Evolutionary conservation across 495 filamentous ascomycete genomes (phyloP).

Genomic region (Xylona heveae): DNA sequence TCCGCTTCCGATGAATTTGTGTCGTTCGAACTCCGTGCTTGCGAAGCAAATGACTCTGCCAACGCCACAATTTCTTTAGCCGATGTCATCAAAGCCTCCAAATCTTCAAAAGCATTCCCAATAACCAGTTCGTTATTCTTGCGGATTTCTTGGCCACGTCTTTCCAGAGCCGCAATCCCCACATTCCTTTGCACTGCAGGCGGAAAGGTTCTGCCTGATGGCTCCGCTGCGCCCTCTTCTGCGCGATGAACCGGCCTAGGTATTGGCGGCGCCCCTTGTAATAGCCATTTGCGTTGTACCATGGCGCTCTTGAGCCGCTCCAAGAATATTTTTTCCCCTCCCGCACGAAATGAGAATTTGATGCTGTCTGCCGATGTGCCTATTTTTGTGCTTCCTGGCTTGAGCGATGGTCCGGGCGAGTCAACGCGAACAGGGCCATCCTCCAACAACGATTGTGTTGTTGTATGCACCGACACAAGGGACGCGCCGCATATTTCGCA

Average conservation of each 20-base stretch:
- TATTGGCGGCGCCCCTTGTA: slow-evolving; percentile 79
- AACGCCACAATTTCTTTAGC: slow-evolving; percentile 90
- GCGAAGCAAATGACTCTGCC: slow-evolving; percentile 66
- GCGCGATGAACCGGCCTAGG: slow-evolving; percentile 30
- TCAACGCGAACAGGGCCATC: slow-evolving; percentile 38
- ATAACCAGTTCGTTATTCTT: slow-evolving; percentile 88
- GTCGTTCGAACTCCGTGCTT: slow-evolving; percentile 13
- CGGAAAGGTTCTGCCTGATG: slow-evolving; percentile 9
- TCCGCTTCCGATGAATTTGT: slow-evolving; percentile 36
- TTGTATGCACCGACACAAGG: slow-evolving; percentile 31
- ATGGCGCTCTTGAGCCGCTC: slow-evolving; percentile 73
- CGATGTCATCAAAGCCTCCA: slow-evolving; percentile 90
- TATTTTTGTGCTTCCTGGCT: slow-evolving; percentile 15
- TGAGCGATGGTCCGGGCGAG: slow-evolving; percentile 51
- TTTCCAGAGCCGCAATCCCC: slow-evolving; percentile 87
- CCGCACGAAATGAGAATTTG: slow-evolving; percentile 77
- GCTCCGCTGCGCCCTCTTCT: not conserved
- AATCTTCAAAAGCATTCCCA: slow-evolving; percentile 85
- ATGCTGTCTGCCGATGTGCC: slow-evolving; percentile 50
- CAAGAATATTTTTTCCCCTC: slow-evolving; percentile 77
- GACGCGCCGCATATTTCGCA: slow-evolving; percentile 88
- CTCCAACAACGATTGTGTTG: not conserved
- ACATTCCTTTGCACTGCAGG: slow-evolving; percentile 18
- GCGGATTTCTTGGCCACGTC: slow-evolving; percentile 55
- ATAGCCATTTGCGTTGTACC: slow-evolving; percentile 88